Percentiles rank a stretch among this genome's conserved stretches.
phyloP scores from a whole-genome alignment of 2,329 filamentous ascomycete genomes.

The Gaeumannomyces tritici region DNA sequence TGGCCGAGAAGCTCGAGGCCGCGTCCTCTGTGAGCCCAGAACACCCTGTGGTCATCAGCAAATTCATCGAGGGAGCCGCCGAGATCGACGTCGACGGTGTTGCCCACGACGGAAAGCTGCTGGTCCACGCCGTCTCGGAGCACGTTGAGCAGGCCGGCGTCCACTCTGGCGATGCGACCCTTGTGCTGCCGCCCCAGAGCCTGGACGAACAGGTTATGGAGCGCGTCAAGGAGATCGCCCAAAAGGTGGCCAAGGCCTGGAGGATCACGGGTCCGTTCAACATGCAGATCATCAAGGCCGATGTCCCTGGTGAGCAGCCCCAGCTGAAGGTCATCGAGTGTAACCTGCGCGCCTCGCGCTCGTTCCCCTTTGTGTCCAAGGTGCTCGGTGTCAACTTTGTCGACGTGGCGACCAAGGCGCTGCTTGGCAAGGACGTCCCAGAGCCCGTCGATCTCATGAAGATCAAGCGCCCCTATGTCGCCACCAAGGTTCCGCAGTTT shows the following conservation, averaged over 20 bases:
- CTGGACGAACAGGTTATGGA: conserved; percentile 70
- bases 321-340: conserved; percentile 95
- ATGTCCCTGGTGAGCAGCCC: conserved; percentile 63
- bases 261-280: conserved; percentile 96
- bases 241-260: conserved; percentile 96
- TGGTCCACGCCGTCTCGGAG: conserved; percentile 88
- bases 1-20: conserved; percentile 90
- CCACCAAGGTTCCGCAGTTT: conserved; percentile 98
- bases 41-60: conserved; percentile 95
- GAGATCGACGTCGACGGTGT: conserved; percentile 97
- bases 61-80: conserved; percentile 93
- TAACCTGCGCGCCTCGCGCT: conserved; percentile 93
- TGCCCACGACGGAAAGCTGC: conserved; percentile 72
- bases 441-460: conserved; percentile 82
- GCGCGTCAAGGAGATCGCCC: conserved; percentile 87
- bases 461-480: conserved; percentile 80
- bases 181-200: conserved; percentile 78
- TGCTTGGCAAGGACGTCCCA: conserved; percentile 77
- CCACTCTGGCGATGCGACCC: conserved; percentile 92
- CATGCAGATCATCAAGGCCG: conserved; percentile 97
- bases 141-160: conserved; percentile 97
- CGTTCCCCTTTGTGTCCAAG: conserved; percentile 97
- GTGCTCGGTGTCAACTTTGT: conserved; percentile 96
- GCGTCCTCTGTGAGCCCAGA: conserved; percentile 88
- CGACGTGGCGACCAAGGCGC: conserved; percentile 85